phyloP scores from a whole-genome alignment of 2,329 filamentous ascomycete species.

The Sporothrix pseudoabietina region DNA sequence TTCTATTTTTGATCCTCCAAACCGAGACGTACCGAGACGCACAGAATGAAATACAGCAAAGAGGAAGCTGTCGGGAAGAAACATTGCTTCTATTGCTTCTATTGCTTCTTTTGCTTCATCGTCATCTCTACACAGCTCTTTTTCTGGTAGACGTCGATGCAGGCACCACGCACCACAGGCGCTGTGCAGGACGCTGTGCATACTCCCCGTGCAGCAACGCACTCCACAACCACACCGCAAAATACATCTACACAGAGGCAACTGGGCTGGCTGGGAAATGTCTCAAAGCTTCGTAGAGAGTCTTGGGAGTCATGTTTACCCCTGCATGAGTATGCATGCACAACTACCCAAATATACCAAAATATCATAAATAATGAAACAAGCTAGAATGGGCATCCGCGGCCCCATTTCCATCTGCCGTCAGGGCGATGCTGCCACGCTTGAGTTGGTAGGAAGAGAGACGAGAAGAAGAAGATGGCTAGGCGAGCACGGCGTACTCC shows the following conservation, averaged over 20 bases:
- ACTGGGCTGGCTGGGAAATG: not conserved
- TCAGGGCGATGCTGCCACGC: constrained; percentile 16
- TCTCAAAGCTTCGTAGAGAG: not conserved
- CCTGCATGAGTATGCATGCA: constrained; percentile 12
- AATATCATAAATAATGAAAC: not conserved
- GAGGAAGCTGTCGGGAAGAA: not conserved
- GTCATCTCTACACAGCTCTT: not conserved
- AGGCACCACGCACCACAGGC: constrained; percentile 6
- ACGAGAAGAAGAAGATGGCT: not conserved
- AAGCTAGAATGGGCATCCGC: not conserved
- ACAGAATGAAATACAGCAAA: not conserved
- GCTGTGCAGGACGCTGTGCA: constrained; percentile 8
- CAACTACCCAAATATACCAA: not conserved
- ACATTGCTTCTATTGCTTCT: not conserved
- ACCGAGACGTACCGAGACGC: not conserved
- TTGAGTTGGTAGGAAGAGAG: not conserved
- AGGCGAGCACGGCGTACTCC: no score
- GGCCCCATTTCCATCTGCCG: not conserved
- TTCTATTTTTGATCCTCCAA: no score
- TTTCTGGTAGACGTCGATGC: not conserved
- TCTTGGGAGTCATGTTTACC: not conserved
- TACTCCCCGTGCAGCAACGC: not conserved
- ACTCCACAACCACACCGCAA: constrained; percentile 15
- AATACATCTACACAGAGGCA: not conserved
- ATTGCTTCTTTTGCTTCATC: not conserved